Evolutionary conservation across 139 green algal genomes (phyloP), one percentile per base, ranked within the genome.

Genomic region (Picochlorum sp.): DNA sequence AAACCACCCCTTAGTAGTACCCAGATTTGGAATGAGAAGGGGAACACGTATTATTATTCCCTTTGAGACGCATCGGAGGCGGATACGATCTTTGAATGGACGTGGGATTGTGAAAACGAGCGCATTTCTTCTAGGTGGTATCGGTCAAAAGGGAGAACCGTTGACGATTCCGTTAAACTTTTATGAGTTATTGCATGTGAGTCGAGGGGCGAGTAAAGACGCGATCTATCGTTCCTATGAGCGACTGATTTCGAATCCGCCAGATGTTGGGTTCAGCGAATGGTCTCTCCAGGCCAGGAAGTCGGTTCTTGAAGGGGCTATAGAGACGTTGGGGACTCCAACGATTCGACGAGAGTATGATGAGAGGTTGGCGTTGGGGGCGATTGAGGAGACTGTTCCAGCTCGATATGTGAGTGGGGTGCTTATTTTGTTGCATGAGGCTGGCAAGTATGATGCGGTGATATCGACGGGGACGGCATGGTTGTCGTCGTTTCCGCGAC

Each of bases 341-440:
- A 18, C 28, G 23, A 41, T 41, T 8, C 57, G 70, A 16, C 49
- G 41, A 9, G 64, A 56, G 1, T 77, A 77, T 18, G 70, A 77
- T 47, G 70, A 72, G 6, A 21, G 65, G 5, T 21, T 77, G 31
- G 20, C 9, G 23, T 6, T 49, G 24, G 70, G 70, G 3, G 49
- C 65, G 4, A 69, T 77, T 26, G 51, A 45, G 2, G 70, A 77
- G 49, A 50, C 57, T 7, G 58, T 77, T 28, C 70, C 70, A 14
- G 64, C 45, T 37, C 47, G 72, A 34, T 73, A 70, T 63, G 63
- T 77, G 21, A 28, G 70, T 73, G 73, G 73, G 14, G 64, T 58
- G 23, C 61, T 80, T n/a, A 63, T 68, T 31, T 68, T 80, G 47
- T 56, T 80, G 51, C 64, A 67, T 24, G 73, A 80, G 26, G 44